Conservation (phyloP, 2,329 filamentous ascomycete genomes). For the Zymoseptoria crescenta region DNA sequence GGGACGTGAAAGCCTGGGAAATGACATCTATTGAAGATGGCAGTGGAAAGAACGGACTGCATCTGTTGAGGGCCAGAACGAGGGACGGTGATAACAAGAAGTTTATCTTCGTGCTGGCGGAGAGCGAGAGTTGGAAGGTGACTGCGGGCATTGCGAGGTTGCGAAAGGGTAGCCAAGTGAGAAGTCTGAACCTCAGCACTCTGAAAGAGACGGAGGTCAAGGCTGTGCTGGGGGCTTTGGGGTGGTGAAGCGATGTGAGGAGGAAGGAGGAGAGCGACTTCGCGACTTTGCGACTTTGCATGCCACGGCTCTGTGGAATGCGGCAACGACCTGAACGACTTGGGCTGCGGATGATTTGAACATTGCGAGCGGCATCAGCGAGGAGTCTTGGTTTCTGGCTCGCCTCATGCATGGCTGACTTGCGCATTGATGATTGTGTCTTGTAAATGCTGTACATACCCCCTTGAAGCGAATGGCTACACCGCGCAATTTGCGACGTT, state of each 20-base stretch:
- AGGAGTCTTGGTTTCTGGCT: not conserved
- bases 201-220: conserved; percentile 42
- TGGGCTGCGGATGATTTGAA: not conserved
- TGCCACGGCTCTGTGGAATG: not conserved
- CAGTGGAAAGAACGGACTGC: conserved; percentile 38
- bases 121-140: conserved; percentile 56
- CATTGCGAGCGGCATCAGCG: not conserved
- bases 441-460: not conserved
- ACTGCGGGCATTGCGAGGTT: conserved; percentile 50
- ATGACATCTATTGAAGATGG: conserved; percentile 75
- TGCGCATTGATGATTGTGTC: not conserved
- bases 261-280: not conserved
- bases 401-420: not conserved
- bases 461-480: not conserved
- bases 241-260: conserved; percentile 24
- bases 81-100: conserved; percentile 54
- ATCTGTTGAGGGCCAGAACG: conserved; percentile 51
- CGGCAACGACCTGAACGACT: not conserved
- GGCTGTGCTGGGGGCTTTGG: conserved; percentile 29
- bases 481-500: not conserved
- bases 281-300: not conserved
- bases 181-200: conserved; percentile 46
- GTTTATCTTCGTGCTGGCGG: conserved; percentile 54
- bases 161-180: conserved; percentile 48
- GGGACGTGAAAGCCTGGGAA: conserved; percentile 98